Conservation (phyloP, 2,329 filamentous ascomycete species). For the Arachnopeziza araneosa region DNA sequence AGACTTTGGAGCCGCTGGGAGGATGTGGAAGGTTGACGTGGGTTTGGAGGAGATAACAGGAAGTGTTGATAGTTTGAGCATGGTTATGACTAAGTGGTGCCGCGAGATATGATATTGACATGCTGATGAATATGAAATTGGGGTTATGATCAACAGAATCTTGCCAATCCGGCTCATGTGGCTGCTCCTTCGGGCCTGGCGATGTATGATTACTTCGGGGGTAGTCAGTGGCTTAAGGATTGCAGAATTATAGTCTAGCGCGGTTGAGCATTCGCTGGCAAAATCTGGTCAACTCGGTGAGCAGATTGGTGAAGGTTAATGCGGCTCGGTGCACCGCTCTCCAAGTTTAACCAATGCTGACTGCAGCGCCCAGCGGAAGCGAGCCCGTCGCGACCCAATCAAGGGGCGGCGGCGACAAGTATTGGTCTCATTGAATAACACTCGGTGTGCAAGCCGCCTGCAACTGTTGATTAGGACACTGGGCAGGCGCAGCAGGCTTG, state of each 20-base stretch:
- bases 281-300: neutral
- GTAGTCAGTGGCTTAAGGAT: too few species aligned
- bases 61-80: conserved; percentile 49
- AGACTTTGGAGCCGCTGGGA: conserved; percentile 53
- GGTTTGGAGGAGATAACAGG: conserved; percentile 70
- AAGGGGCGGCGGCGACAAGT: too few species aligned
- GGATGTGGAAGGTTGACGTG: conserved; percentile 72
- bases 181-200: neutral
- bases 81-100: conserved; percentile 68
- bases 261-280: neutral
- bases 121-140: neutral
- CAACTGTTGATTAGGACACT: too few species aligned
- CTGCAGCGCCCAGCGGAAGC: neutral
- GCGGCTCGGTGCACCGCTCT: neutral
- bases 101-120: conserved; percentile 48
- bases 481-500: too few species aligned
- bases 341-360: neutral
- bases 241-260: too few species aligned
- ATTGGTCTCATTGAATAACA: too few species aligned
- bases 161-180: neutral
- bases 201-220: too few species aligned
- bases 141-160: neutral
- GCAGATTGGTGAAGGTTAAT: neutral
- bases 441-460: too few species aligned
- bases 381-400: too few species aligned